Evolutionary conservation across 768 basidiomycete species (phyloP), one percentile per base, ranked within the genome.

Genomic region (Hemileccinum rubropunctum): DNA sequence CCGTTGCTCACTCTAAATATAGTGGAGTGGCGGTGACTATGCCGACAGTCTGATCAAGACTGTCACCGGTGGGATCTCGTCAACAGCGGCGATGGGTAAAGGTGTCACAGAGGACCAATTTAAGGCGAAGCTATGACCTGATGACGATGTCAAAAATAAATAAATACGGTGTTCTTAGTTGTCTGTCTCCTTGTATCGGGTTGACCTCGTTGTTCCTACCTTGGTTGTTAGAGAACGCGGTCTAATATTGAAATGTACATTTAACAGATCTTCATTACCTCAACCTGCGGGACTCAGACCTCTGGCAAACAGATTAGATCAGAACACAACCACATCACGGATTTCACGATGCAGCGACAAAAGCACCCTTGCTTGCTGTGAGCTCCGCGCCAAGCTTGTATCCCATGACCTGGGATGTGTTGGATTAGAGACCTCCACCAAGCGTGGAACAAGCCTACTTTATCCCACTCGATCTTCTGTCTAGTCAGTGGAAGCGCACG

Each of bases 51-150:
- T 95, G 47, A 80, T 97, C 71, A 94, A 92, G 81, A 95, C 95
- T 7, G 91, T 98, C 48, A 99, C 97, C 32, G 97, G 97, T 21
- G 97, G 97, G 51, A 81, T 99, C 53, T 95, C 92, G 33, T 94
- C 92, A 42, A 98, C 95, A 10, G 82, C 95, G n/a, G 95, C 97
- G n/a, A 98, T 98, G 95, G 97, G 95, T 43, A 84, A 84, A 59
- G 95, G 95, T 48, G 93, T 95, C 27, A 97, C 94, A 0, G 94
- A 97, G 73, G 71, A 84, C 33, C 94, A 95, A 68, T 97, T 95
- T 72, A 62, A 58, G 52, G 42, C 71, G 30, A 81, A 75, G 60
- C 60, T 81, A 54, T 81, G 59, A 72, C 42, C 17, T 35, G 39
- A 40, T 8, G 23, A 41, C 4, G 28, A 15, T n/a, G 42, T 17